Conservation (phyloP, 2,329 filamentous ascomycete species). For the Balansia obtecta region DNA sequence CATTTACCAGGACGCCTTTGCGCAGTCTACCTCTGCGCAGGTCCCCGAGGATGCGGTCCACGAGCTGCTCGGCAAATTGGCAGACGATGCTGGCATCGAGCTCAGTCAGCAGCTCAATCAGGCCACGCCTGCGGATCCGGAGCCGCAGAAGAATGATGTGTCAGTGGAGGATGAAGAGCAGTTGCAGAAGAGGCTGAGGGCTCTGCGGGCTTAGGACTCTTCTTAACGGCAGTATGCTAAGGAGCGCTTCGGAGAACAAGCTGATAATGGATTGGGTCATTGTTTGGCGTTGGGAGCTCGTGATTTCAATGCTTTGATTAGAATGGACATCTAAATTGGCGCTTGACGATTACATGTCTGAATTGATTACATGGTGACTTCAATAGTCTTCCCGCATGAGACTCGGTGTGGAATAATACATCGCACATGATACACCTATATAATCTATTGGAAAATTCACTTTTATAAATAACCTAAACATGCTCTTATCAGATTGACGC, state of each 20-base stretch:
- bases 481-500: no score
- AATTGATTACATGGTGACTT: no score
- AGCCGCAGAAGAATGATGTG: slow-evolving; percentile 48
- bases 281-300: slow-evolving; percentile 8
- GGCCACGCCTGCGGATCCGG: slow-evolving; percentile 42
- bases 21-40: slow-evolving; percentile 60
- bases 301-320: not conserved
- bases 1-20: slow-evolving; percentile 80
- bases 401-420: no score
- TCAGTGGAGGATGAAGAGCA: slow-evolving; percentile 71
- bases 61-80: slow-evolving; percentile 70
- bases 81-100: slow-evolving; percentile 79
- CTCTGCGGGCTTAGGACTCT: slow-evolving; percentile 33
- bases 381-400: no score
- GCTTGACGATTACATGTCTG: not conserved
- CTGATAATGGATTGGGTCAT: not conserved
- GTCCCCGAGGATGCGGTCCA: slow-evolving; percentile 77
- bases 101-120: slow-evolving; percentile 60
- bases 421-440: no score
- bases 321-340: not conserved
- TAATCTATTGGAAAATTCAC: no score
- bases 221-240: no score
- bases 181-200: slow-evolving; percentile 48
- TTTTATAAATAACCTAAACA: no score
- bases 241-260: not conserved